phyloP scores from a whole-genome alignment of 2,329 filamentous ascomycete genomes.

The Escovopsis sp. region DNA sequence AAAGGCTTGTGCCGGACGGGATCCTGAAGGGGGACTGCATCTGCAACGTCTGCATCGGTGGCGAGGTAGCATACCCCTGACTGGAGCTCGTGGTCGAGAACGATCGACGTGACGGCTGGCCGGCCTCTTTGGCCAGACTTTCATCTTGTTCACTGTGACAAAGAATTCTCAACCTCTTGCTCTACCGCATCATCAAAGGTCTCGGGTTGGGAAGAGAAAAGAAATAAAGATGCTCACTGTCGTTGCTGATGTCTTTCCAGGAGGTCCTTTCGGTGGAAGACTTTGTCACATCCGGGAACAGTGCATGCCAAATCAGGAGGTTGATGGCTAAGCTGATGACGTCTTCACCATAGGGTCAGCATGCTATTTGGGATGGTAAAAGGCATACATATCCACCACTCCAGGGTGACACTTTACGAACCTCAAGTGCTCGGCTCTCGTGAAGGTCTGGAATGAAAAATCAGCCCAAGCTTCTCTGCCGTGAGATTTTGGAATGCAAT shows the following conservation, averaged over 20 bases:
- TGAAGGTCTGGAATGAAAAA: slow-evolving; percentile 35
- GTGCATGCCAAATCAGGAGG: slow-evolving; percentile 37
- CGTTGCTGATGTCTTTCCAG: slow-evolving; percentile 38
- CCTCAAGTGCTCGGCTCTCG: slow-evolving; percentile 47
- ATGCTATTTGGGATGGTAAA: too few relatives aligned
- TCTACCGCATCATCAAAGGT: not conserved
- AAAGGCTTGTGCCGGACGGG: slow-evolving; percentile 4
- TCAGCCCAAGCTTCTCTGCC: too few relatives aligned
- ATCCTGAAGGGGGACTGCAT: slow-evolving; percentile 8
- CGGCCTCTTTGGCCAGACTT: slow-evolving; percentile 1
- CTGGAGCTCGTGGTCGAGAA: slow-evolving; percentile 8
- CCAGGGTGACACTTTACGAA: too few relatives aligned
- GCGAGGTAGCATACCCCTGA: slow-evolving; percentile 6
- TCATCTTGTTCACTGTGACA: slow-evolving; percentile 12
- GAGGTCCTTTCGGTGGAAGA: slow-evolving; percentile 45
- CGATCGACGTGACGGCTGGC: slow-evolving; percentile 6
- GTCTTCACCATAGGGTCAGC: slow-evolving; percentile 22
- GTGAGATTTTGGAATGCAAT: too few relatives aligned
- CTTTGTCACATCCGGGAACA: slow-evolving; percentile 38
- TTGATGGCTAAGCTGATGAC: slow-evolving; percentile 46
- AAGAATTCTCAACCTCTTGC: not conserved
- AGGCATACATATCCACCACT: too few relatives aligned
- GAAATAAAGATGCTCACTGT: slow-evolving; percentile 25
- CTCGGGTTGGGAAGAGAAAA: too few relatives aligned
- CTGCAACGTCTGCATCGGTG: slow-evolving; percentile 8